Base-by-base conservation (phyloP, 352 stramenopile species). In the Pythium phragmiticola region DNA sequence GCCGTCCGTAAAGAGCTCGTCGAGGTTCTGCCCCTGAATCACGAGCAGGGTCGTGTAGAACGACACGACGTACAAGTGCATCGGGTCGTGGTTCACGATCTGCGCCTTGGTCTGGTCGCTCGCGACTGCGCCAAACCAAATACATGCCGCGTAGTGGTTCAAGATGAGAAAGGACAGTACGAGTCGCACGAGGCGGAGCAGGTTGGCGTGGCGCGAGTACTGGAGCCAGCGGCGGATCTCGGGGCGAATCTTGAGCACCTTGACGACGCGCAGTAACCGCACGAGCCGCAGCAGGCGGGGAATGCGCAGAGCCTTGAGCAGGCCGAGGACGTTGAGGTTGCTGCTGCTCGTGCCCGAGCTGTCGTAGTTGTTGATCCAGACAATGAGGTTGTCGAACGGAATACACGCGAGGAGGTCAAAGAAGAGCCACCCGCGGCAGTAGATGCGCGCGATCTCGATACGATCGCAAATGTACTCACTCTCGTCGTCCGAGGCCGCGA, bases 141-240 rank as follows among this genome's bases (percentile, higher is more conserved):
- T 78, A 58, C 87, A 95, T 16, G 85, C 87, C 5, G 85, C 68
- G 59, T 90, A 89, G 63, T 95, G 87, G 42, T 92, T 90, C 30
- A 90, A 75, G 14, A 92, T 68, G 17, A 93, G 54, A 41, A 95
- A 91, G 1, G 69, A 72, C 4, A 80, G 52, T 14, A 94, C 78
- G 19, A 95, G 74, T 0, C 81, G 77, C 19, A 88, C 73, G 4
- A 94, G 72, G 17, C 84, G 72, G 5, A 92, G 67, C 34, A 94
- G 71, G 53, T 94, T 91, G 8, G 82, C 81, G 39, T 94, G 83
- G 0, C 84, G 82, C 13, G 84, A 94, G 69, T 94, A 92, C 43
- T 90, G 80, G 2, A 94, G 63, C 82, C 84, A 94, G n/a, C 84
- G 73, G 21, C 82, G 82, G 16, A 91, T 49, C 55, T 94, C 82